phyloP scores from a whole-genome alignment of 768 basidiomycete genomes.

The Podaxis sp. region DNA sequence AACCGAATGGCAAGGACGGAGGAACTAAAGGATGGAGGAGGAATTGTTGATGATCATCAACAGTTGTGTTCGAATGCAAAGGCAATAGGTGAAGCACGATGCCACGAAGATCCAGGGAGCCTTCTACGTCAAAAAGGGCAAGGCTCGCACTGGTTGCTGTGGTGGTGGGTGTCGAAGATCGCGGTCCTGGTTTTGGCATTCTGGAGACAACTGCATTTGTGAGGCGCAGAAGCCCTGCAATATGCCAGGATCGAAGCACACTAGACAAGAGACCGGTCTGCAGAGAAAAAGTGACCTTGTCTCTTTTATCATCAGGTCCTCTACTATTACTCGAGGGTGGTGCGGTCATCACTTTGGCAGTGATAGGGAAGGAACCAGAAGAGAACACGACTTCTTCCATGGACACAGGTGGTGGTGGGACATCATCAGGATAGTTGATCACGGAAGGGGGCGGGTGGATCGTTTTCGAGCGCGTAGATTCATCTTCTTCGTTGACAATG shows the following conservation, averaged over 20 bases:
- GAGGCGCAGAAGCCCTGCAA: constrained; percentile 44
- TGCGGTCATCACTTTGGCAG: constrained; percentile 44
- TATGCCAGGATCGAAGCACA: constrained; percentile 52
- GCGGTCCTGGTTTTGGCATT: background rate
- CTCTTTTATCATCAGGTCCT: constrained; percentile 12
- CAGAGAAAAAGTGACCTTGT: constrained; percentile 21
- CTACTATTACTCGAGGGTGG: constrained; percentile 26
- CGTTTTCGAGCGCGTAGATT: background rate
- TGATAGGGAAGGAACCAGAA: constrained; percentile 58
- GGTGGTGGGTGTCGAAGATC: background rate
- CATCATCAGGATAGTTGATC: background rate
- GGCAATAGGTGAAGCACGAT: constrained; percentile 47
- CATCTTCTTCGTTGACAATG: background rate
- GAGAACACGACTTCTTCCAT: constrained; percentile 51
- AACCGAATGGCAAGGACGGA: constrained; percentile 43
- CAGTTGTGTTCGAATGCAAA: constrained; percentile 21
- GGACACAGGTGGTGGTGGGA: background rate
- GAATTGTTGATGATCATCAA: constrained; percentile 29
- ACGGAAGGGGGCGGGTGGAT: background rate
- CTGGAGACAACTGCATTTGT: constrained; percentile 24
- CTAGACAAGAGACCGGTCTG: constrained; percentile 48
- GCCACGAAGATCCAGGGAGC: constrained; percentile 24
- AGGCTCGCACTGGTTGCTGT: background rate
- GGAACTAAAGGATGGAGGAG: constrained; percentile 60
- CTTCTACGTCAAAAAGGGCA: constrained; percentile 1